Evolutionary conservation across 1,139 yeast species (phyloP).

Genomic region (Spathaspora sp.): DNA sequence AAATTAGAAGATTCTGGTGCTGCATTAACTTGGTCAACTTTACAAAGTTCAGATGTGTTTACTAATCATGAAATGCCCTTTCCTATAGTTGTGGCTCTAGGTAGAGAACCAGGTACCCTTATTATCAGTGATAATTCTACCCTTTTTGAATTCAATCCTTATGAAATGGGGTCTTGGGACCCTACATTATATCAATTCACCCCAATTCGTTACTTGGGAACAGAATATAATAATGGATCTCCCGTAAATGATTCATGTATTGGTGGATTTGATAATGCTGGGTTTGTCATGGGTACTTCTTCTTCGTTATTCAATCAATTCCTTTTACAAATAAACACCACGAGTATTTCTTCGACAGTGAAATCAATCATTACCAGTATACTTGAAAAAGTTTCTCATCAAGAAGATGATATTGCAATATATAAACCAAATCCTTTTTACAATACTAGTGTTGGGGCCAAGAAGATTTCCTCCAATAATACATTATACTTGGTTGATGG

Average conservation of each 20-base stretch:
- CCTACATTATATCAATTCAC: conserved; percentile 68
- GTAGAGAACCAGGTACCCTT: conserved; percentile 66
- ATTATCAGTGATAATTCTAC: conserved; percentile 67
- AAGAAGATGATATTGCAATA: conserved; percentile 42
- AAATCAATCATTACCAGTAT: conserved; percentile 45
- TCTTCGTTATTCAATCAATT: conserved; percentile 80
- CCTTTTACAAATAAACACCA: conserved; percentile 59
- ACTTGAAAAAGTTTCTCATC: conserved; percentile 46
- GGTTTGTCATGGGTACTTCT: conserved; percentile 79
- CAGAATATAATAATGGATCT: conserved; percentile 58
- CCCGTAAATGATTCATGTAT: conserved; percentile 50
- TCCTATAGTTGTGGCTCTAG: conserved; percentile 78
- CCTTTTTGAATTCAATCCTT: conserved; percentile 76
- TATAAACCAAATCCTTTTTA: conserved; percentile 56
- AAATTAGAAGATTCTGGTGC: conserved; percentile 54
- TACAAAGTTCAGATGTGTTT: conserved; percentile 55
- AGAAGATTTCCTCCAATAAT: conserved; percentile 29
- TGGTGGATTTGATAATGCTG: conserved; percentile 81
- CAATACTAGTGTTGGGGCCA: conserved; percentile 33
- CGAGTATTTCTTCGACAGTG: conserved; percentile 49
- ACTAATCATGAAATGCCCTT: conserved; percentile 69
- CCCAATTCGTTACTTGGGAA: conserved; percentile 71
- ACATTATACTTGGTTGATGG: conserved; percentile 45
- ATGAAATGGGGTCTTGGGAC: conserved; percentile 89
- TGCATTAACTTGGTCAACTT: conserved; percentile 63